Conservation (phyloP, 228 moss, liverwort and hornwort genomes). For the Sphagnum magellanicum region DNA sequence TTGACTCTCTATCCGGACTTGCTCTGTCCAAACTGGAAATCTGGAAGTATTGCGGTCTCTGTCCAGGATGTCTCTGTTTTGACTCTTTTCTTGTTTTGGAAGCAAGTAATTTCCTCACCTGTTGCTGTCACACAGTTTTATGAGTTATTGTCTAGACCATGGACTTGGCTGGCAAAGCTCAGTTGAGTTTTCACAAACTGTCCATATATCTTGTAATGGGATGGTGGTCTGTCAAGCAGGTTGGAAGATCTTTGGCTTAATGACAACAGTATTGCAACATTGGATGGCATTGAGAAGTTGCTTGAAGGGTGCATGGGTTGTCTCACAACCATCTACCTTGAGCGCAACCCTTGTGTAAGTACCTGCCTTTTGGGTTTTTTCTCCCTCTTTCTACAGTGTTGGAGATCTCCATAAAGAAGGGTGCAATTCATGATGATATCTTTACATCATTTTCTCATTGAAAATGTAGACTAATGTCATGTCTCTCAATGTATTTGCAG, state of each 20-base stretch:
- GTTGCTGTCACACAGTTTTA: no score
- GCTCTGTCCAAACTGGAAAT: background rate
- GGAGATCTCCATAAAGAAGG: no score
- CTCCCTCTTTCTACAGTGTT: no score
- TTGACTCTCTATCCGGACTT: background rate
- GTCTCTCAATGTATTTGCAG: constrained; percentile 11
- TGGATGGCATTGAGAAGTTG: constrained; percentile 61
- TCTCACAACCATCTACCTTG: constrained; percentile 77
- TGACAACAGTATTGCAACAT: constrained; percentile 64
- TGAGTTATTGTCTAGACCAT: no score
- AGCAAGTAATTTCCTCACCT: no score
- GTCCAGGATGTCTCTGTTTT: no score
- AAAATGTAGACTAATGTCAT: background rate
- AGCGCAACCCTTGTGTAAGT: constrained; percentile 83
- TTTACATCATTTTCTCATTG: no score
- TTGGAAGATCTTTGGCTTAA: constrained; percentile 97
- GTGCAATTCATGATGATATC: no score
- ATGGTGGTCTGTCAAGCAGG: constrained; percentile 22
- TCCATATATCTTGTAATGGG: background rate
- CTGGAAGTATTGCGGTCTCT: no score
- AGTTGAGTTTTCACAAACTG: no score
- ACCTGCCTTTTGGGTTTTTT: background rate
- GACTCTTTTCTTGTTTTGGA: no score
- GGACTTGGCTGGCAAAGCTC: no score
- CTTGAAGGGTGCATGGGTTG: constrained; percentile 64